A percentile compares a stretch with the other conserved stretches of the same genome.
Conservation (phyloP, 106 monocot species). For the Dactylorhiza incarnata region DNA sequence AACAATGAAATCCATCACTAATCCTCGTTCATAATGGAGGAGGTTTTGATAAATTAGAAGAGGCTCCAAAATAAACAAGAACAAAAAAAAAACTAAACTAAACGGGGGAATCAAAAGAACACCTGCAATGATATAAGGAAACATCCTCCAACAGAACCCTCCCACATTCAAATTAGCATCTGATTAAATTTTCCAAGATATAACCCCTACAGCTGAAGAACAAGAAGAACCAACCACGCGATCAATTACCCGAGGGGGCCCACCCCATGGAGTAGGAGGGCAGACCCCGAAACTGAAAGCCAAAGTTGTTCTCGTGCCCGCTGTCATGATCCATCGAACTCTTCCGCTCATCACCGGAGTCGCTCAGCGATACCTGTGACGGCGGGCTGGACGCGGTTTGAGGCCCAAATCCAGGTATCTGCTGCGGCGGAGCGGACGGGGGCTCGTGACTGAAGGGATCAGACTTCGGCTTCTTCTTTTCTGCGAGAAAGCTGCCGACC, state of each 20-base stretch:
- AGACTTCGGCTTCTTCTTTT: slow-evolving; percentile 55
- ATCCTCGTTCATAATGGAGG: too few species aligned
- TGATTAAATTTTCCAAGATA: too few species aligned
- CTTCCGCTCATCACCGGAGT: slow-evolving; percentile 43
- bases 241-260: slow-evolving; percentile 23
- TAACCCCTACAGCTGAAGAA: too few species aligned
- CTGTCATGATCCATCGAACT: slow-evolving; percentile 32
- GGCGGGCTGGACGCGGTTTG: slow-evolving; percentile 38
- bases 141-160: too few species aligned
- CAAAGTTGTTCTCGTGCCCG: slow-evolving; percentile 20
- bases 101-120: too few species aligned
- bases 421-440: slow-evolving; percentile 23
- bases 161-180: too few species aligned
- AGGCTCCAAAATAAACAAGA: too few species aligned
- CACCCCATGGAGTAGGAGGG: slow-evolving; percentile 27
- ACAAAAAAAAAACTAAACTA: too few species aligned
- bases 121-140: too few species aligned
- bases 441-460: slow-evolving; percentile 27
- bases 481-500: slow-evolving; percentile 73
- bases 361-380: slow-evolving; percentile 55
- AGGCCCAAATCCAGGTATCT: slow-evolving; percentile 32
- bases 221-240: neutral
- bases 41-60: too few species aligned
- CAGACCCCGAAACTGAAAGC: slow-evolving; percentile 23
- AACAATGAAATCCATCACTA: too few species aligned